These are phyloP conservation scores for Rhizophagus sp. DNA, from an alignment of 192 early-diverging fungal genomes.

Conservation along the genomic window DNA sequence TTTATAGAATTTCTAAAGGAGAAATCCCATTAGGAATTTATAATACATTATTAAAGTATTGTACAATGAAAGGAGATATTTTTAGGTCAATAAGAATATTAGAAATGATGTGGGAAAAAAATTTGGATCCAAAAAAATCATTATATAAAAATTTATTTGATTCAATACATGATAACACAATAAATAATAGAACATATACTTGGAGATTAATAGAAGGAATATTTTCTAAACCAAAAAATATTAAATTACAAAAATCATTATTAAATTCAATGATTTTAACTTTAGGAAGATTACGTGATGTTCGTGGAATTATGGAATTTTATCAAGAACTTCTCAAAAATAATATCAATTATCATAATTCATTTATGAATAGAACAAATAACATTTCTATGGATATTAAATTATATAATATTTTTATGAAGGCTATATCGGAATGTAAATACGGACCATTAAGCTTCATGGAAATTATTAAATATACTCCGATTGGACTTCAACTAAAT, in stretches of 20 bases:
- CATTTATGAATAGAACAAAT: neutral
- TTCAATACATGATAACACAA: neutral
- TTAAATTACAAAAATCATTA: conserved; percentile 10
- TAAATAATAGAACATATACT: conserved; percentile 2
- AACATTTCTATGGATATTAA: conserved; percentile 2
- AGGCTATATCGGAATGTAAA: neutral
- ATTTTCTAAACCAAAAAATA: conserved; percentile 2
- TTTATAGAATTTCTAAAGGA: neutral
- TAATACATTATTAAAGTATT: conserved; percentile 11
- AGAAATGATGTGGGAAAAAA: conserved; percentile 18
- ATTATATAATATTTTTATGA: conserved; percentile 21
- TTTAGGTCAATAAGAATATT: neutral
- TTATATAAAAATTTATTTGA: conserved; percentile 19
- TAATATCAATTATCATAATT: neutral
- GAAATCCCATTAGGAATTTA: conserved; percentile 6
- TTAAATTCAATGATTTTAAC: conserved; percentile 13
- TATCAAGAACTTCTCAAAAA: neutral
- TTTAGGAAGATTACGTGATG: conserved; percentile 16
- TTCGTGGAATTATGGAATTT: conserved; percentile 6
- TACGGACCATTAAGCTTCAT: neutral
- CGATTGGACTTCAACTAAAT: conserved; percentile 12
- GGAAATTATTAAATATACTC: conserved; percentile 5
- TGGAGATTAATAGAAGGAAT: conserved; percentile 3
- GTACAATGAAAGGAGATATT: neutral
- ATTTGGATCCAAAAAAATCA: conserved; percentile 7